Percentiles rank a stretch among this genome's conserved stretches.
These are phyloP conservation scores for Euphorbia tirucalli DNA, from an alignment of 345 rosid genomes.

Conservation along the genomic window DNA sequence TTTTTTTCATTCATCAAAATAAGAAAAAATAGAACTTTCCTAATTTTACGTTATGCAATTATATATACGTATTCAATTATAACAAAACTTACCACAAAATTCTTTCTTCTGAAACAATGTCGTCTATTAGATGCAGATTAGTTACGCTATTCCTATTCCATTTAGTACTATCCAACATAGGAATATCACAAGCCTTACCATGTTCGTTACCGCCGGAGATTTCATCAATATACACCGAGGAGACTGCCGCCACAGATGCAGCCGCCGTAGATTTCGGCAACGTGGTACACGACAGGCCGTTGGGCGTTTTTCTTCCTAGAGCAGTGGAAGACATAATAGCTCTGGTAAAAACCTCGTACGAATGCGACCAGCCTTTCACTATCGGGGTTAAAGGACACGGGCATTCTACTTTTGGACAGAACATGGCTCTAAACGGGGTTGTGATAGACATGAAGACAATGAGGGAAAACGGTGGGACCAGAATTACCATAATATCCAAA, in stretches of 20 bases:
- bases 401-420: constrained; percentile 23
- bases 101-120: not conserved
- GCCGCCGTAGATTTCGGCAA: constrained; percentile 27
- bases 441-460: constrained; percentile 21
- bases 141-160: not conserved
- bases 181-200: not conserved
- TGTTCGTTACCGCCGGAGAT: not conserved
- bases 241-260: not conserved
- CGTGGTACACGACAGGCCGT: constrained; percentile 24
- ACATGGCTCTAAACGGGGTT: constrained; percentile 20
- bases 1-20: too few species aligned
- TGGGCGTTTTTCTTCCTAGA: constrained; percentile 19
- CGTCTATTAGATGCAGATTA: not conserved
- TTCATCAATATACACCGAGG: not conserved
- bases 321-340: constrained; percentile 6
- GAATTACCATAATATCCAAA: not conserved
- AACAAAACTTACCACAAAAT: too few species aligned
- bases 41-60: too few species aligned
- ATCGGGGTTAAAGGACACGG: constrained; percentile 21
- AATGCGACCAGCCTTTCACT: constrained; percentile 12
- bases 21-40: too few species aligned
- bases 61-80: too few species aligned
- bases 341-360: constrained; percentile 15
- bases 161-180: not conserved
- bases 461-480: not conserved